Percentiles rank a stretch among this genome's conserved stretches.
phyloP scores from a whole-genome alignment of 2,329 filamentous ascomycete genomes.

The Coleophoma eucalyptorum region DNA sequence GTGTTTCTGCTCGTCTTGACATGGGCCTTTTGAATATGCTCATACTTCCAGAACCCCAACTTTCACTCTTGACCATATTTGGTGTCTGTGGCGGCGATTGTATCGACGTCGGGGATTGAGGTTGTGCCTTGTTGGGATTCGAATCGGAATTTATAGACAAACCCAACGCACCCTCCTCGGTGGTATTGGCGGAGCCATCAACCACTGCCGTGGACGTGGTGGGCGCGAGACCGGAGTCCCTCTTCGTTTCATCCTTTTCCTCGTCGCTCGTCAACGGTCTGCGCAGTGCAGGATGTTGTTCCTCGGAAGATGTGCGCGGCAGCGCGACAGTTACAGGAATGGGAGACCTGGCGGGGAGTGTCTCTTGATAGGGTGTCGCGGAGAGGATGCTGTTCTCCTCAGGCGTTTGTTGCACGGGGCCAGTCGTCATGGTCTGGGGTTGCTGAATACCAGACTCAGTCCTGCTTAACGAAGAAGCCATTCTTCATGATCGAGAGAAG shows the following conservation, averaged over 20 bases:
- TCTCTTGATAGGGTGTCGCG: constrained; percentile 58
- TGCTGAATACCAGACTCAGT: not conserved
- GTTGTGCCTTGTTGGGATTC: not conserved
- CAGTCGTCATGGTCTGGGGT: constrained; percentile 1
- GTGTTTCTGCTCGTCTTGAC: constrained; percentile 9
- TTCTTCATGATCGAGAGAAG: constrained; percentile 3
- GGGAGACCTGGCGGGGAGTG: constrained; percentile 52
- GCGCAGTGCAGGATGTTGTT: constrained; percentile 25
- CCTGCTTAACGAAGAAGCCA: constrained; percentile 1
- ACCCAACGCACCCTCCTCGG: constrained; percentile 17
- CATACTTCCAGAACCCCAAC: constrained; percentile 5
- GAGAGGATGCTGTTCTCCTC: constrained; percentile 33
- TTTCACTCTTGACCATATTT: constrained; percentile 10
- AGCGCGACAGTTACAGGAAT: constrained; percentile 37
- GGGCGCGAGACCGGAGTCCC: constrained; percentile 51
- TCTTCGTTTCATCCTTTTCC: constrained; percentile 40
- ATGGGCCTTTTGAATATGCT: constrained; percentile 14
- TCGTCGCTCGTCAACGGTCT: constrained; percentile 3
- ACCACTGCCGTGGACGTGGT: constrained; percentile 39
- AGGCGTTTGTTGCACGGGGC: constrained; percentile 2
- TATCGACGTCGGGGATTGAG: not conserved
- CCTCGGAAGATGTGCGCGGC: constrained; percentile 19
- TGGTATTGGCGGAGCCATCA: constrained; percentile 33
- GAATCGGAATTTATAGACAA: constrained; percentile 20
- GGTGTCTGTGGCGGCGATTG: constrained; percentile 2